Evolutionary conservation across 768 basidiomycete species (phyloP).

Genomic region (Naganishia antarctica): DNA sequence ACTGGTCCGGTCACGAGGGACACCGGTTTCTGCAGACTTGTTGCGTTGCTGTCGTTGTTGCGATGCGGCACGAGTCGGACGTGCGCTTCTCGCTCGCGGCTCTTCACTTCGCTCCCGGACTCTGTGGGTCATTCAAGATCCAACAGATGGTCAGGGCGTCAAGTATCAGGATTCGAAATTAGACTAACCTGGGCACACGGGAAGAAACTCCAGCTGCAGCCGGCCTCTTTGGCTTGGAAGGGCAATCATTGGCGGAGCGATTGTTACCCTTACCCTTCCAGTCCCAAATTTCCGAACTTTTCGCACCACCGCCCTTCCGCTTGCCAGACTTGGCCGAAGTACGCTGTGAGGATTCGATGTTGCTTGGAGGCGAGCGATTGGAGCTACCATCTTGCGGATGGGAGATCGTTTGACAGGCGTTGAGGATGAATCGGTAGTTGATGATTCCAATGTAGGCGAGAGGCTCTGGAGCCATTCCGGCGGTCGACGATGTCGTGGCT

Average conservation of each 20-base stretch:
- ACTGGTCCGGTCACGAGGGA: not conserved
- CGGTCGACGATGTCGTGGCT: not conserved
- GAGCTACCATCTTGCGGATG: not conserved
- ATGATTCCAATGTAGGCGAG: slow-evolving; percentile 7
- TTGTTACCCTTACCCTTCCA: slow-evolving; percentile 5
- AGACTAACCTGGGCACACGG: not conserved
- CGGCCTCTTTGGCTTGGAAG: slow-evolving; percentile 3
- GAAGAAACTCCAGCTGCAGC: not conserved
- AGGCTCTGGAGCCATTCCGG: not conserved
- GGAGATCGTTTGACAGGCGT: slow-evolving; percentile 4
- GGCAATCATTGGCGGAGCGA: not conserved
- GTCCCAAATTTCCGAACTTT: not conserved
- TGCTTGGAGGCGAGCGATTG: not conserved
- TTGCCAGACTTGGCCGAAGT: not conserved
- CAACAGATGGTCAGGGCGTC: not conserved
- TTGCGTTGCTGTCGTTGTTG: slow-evolving; percentile 16
- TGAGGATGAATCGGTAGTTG: slow-evolving; percentile 18
- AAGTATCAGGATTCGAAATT: not conserved
- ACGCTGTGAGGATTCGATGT: not conserved
- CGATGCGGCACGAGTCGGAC: slow-evolving; percentile 2
- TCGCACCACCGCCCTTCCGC: not conserved
- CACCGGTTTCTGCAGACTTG: not conserved
- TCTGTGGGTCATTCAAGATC: not conserved
- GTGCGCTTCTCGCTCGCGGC: not conserved
- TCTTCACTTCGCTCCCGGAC: slow-evolving; percentile 3